Base-by-base conservation (phyloP, 2,329 filamentous ascomycete genomes). In the Ustulina deusta region DNA sequence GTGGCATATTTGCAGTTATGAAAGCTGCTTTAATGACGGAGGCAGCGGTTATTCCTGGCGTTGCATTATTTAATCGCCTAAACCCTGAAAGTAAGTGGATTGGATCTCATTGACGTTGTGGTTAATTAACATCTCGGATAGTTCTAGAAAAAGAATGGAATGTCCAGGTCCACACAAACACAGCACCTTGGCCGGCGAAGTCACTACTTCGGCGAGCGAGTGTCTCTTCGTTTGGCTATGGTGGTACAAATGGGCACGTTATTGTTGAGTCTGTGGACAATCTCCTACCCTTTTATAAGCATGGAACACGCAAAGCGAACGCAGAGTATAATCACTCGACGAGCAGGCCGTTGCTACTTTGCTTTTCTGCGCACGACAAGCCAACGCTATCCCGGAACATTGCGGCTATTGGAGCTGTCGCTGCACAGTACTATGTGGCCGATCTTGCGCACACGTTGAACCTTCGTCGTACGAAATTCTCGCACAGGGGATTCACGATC, bases 171-270 rank as follows among this genome's bases (percentile, higher is more conserved):
- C 62, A 36, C 62, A 72, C 55, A 9, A 52, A 74, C 10, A 69
- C 70, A 4, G 61, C 51, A 1, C 63, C 66, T 0, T 74, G 69
- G 70, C 72, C 73, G 1, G 49, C 49, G 15, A 63, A 70, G 9
- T 68, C 66, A 22, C 58, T 52, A 3, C 57, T 71, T 15, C 63
- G 65, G 1, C 60, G 74, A 40, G 68, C 67, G 9, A 69, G 68
- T 17, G 63, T 76, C 6, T 73, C 68, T 48, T 71, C 62, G 1
- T 74, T 71, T 56, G 72, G 73, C 5, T 74, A 74, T 27, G 72
- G 73, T 46, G 69, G 66, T 11, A 70, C 65, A 13, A 72, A 72
- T 5, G 71, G 59, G 3, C 67, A 71, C 34, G 58, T 71, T 13
- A 62, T 71, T 32, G 44, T 70, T 2, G 69, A 72, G 51, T 52